phyloP scores from a whole-genome alignment of 2,329 filamentous ascomycete genomes.

The Sporothrix phasma region DNA sequence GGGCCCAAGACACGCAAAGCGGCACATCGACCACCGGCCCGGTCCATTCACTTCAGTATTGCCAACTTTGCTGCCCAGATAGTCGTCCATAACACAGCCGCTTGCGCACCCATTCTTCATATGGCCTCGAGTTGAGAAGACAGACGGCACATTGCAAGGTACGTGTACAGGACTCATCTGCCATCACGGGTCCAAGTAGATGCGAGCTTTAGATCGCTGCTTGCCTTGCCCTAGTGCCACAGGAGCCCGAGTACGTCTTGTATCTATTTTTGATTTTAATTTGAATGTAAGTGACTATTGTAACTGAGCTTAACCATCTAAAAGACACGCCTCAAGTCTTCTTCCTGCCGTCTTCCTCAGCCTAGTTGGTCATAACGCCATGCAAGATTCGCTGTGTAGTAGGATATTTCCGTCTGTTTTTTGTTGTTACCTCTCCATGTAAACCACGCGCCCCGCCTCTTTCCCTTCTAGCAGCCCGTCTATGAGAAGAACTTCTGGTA shows the following conservation, averaged over 20 bases:
- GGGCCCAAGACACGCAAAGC: too few species aligned
- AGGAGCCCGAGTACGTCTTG: neutral
- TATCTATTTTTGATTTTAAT: neutral
- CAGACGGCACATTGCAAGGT: too few species aligned
- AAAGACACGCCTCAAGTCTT: neutral
- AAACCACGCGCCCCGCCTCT: too few species aligned
- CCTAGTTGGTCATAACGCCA: neutral
- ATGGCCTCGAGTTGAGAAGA: too few species aligned
- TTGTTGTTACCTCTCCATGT: too few species aligned
- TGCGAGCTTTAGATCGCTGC: too few species aligned
- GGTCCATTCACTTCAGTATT: too few species aligned
- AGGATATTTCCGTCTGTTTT: neutral
- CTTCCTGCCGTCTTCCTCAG: neutral
- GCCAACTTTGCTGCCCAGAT: too few species aligned
- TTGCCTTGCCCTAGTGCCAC: neutral
- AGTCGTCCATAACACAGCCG: neutral
- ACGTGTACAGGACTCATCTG: too few species aligned
- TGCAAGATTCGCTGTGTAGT: neutral
- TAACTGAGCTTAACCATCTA: neutral
- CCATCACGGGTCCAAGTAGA: too few species aligned
- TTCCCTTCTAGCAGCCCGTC: conserved; percentile 21
- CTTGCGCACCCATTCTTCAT: neutral
- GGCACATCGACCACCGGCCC: too few species aligned
- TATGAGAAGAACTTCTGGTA: conserved; percentile 94
- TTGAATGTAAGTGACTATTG: neutral